phyloP scores from a whole-genome alignment of 2,329 filamentous ascomycete genomes.

The Colletotrichum sp. region DNA sequence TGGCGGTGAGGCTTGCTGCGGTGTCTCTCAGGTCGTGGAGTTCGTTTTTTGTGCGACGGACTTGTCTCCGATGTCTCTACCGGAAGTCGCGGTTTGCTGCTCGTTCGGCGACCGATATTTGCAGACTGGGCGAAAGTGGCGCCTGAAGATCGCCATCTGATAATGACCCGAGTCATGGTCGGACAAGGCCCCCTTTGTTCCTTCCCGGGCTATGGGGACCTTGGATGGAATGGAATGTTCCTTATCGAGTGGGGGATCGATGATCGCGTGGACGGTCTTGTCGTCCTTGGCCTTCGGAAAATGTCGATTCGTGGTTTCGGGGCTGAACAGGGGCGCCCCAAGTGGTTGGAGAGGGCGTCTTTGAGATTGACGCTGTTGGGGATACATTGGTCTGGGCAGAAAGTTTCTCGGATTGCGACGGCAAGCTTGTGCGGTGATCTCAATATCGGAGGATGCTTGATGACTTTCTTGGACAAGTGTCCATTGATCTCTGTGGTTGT shows the following conservation, averaged over 20 bases:
- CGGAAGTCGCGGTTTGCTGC: not conserved
- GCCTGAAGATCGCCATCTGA: not conserved
- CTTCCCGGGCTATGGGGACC: not conserved
- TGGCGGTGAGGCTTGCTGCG: not conserved
- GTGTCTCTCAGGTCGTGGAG: not conserved
- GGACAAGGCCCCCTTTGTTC: not conserved
- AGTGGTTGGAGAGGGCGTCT: not conserved
- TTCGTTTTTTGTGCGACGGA: not conserved
- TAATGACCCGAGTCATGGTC: not conserved
- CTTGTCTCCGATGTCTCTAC: not conserved
- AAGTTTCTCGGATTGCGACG: not conserved
- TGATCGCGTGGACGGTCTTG: not conserved
- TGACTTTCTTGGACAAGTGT: not conserved
- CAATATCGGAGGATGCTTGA: not conserved
- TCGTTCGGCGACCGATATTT: not conserved
- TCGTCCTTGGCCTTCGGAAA: not conserved
- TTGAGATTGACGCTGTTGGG: not conserved
- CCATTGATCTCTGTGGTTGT: rapidly evolving
- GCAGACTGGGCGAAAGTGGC: not conserved
- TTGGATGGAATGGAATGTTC: not conserved
- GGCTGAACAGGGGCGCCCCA: not conserved
- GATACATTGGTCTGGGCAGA: not conserved
- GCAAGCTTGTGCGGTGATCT: rapidly evolving
- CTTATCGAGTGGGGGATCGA: not conserved
- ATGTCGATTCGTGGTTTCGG: not conserved